Base-by-base conservation (phyloP, 2,329 filamentous ascomycete species). In the Metarhizium rileyi region DNA sequence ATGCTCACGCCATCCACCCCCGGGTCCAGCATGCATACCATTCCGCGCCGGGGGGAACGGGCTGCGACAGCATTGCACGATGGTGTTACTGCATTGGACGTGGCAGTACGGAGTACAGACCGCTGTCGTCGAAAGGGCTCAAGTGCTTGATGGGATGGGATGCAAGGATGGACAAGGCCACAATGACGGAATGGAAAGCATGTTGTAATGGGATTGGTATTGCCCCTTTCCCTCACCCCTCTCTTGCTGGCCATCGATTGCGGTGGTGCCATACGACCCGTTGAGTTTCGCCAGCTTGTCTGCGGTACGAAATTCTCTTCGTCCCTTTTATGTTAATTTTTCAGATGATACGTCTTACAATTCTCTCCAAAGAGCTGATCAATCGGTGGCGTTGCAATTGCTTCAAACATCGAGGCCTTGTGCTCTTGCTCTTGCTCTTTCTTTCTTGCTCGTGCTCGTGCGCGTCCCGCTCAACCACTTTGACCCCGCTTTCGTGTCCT, bases 401-500 rank as follows among this genome's bases (percentile, higher is more conserved):
- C n/a, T n/a, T n/a, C n/a, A n/a, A n/a, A n/a, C n/a, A n/a, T n/a
- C n/a, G n/a, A n/a, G n/a, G n/a, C n/a, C n/a, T n/a, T n/a, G n/a
- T n/a, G n/a, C n/a, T n/a, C n/a, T n/a, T n/a, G n/a, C n/a, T n/a
- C n/a, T n/a, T n/a, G n/a, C n/a, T n/a, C 30, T 33, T 33, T 33
- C 30, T 10, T 5, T 28, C 27, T 28, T 28, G 27, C n/a, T n/a
- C n/a, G n/a, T n/a, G n/a, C n/a, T n/a, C n/a, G n/a, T n/a, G n/a
- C n/a, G n/a, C n/a, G n/a, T n/a, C n/a, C n/a, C n/a, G 10, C 27
- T 36, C 16, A 14, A 38, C 26, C 36, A 30, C 14, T 26, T 12
- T 35, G n/a, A 45, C 42, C 43, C 48, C 47, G 41, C 41, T 41
- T 38, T 40, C 28, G 41, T 45, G 38, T n/a, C 9, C 33, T 30